These are phyloP conservation scores for Trichoderma erinaceum DNA, from an alignment of 495 filamentous ascomycete species.

Conservation along the genomic window DNA sequence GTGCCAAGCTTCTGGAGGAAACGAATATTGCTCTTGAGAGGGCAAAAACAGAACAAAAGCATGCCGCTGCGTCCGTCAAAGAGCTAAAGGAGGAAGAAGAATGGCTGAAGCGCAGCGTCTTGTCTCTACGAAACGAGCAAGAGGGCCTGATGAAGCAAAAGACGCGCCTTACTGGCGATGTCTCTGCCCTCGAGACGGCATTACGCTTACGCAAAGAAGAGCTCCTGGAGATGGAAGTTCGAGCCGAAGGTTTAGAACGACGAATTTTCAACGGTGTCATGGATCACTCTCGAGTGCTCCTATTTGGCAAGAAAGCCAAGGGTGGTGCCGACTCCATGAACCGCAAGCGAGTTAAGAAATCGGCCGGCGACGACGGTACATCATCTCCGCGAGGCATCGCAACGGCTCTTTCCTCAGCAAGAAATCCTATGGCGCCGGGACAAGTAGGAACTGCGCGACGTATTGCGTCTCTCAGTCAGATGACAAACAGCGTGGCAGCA, in stretches of 20 bases:
- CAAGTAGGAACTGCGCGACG: conserved; percentile 57
- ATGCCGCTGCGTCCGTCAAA: conserved; percentile 67
- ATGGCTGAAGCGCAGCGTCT: conserved; percentile 34
- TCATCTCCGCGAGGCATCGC: conserved; percentile 35
- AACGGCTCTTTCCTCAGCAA: conserved; percentile 38
- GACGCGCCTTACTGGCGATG: conserved; percentile 68
- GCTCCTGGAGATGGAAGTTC: conserved; percentile 77
- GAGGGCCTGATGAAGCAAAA: conserved; percentile 68
- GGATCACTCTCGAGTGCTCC: conserved; percentile 81
- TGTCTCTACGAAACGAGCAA: conserved; percentile 56
- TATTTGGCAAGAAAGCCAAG: conserved; percentile 56
- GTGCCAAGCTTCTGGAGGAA: conserved; percentile 76
- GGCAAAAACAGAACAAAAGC: conserved; percentile 67
- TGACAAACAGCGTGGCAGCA: conserved; percentile 64
- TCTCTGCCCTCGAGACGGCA: conserved; percentile 83
- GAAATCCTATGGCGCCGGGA: conserved; percentile 37
- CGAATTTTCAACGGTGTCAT: conserved; percentile 92
- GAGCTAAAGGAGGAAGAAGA: conserved; percentile 40
- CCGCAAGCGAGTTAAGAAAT: conserved; percentile 57
- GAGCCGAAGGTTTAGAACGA: conserved; percentile 81
- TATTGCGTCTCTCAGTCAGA: conserved; percentile 83
- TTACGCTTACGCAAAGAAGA: conserved; percentile 84
- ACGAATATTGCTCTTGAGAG: conserved; percentile 74
- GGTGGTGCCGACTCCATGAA: conserved; percentile 51
- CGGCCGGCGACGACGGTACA: conserved; percentile 20